These are phyloP conservation scores for Irpex sp. DNA, from an alignment of 1,284 basidiomycete species.

Conservation along the genomic window DNA sequence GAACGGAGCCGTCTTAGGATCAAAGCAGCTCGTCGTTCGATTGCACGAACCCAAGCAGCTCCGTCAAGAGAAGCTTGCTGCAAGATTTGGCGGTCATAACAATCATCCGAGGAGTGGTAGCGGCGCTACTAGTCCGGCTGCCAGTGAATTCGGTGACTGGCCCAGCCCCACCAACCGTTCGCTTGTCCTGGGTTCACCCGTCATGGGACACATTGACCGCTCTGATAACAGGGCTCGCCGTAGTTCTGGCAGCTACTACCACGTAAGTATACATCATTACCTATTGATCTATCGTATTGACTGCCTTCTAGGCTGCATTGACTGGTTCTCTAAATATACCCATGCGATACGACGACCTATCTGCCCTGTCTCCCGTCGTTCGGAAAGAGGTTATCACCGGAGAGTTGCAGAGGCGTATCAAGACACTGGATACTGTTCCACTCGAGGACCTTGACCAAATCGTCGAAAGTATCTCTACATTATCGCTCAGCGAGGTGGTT, in stretches of 20 bases:
- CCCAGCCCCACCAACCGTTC: constrained; percentile 64
- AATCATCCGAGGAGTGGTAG: constrained; percentile 74
- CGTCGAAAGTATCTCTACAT: constrained; percentile 62
- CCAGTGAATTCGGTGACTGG: constrained; percentile 78
- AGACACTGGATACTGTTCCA: constrained; percentile 47
- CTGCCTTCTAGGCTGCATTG: constrained; percentile 58
- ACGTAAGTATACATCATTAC: constrained; percentile 40
- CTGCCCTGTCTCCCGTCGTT: constrained; percentile 76
- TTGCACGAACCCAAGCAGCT: constrained; percentile 89
- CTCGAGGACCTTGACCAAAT: constrained; percentile 56
- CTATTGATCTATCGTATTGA: neutral
- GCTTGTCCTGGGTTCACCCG: constrained; percentile 50
- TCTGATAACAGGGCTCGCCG: constrained; percentile 59
- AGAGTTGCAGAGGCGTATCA: constrained; percentile 74
- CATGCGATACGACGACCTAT: constrained; percentile 79
- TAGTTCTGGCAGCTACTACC: constrained; percentile 81
- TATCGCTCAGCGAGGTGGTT: constrained; percentile 74
- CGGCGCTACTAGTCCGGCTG: constrained; percentile 78
- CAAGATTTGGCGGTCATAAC: constrained; percentile 68
- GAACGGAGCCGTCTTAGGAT: constrained; percentile 71
- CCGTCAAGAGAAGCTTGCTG: constrained; percentile 83
- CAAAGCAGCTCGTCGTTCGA: constrained; percentile 80
- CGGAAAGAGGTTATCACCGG: constrained; percentile 81
- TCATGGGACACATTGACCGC: constrained; percentile 47
- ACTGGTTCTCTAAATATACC: constrained; percentile 73